Percentiles rank a stretch among this genome's conserved stretches.
These are phyloP conservation scores for Mycena capillaripes DNA, from an alignment of 768 basidiomycete genomes.

Conservation along the genomic window DNA sequence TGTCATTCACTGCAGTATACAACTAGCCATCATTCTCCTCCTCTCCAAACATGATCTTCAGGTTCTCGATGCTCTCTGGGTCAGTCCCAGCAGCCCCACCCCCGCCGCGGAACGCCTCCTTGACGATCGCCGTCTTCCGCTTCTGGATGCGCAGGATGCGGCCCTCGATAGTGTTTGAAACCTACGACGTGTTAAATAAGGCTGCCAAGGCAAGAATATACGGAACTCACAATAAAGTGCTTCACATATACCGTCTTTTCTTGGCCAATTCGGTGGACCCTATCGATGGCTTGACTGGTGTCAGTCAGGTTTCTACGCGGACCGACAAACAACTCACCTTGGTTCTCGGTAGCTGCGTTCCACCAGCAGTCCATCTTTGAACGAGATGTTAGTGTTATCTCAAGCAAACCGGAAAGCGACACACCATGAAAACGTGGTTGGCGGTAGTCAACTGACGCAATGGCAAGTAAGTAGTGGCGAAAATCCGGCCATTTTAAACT, in stretches of 20 bases:
- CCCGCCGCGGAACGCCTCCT: conserved; percentile 82
- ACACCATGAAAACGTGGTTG: conserved; percentile 89
- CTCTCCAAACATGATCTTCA: conserved; percentile 84
- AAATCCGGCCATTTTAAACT: conserved; percentile 35
- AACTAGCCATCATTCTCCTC: conserved; percentile 13
- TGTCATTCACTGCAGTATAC: too few relatives aligned
- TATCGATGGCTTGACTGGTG: conserved; percentile 74
- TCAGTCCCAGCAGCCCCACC: conserved; percentile 60
- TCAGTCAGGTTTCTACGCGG: background rate
- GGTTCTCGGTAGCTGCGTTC: conserved; percentile 87
- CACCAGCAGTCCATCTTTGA: conserved; percentile 93
- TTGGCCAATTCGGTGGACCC: conserved; percentile 89
- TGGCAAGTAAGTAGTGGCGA: background rate
- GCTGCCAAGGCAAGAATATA: background rate
- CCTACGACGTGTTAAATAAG: conserved; percentile 51
- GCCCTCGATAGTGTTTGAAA: conserved; percentile 82
- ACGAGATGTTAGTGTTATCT: conserved; percentile 14
- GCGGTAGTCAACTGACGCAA: conserved; percentile 76
- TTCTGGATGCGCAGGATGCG: conserved; percentile 87
- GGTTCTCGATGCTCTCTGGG: conserved; percentile 83
- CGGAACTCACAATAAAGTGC: conserved; percentile 79
- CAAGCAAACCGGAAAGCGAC: conserved; percentile 27
- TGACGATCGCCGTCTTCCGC: conserved; percentile 88
- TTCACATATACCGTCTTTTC: conserved; percentile 87
- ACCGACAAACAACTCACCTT: conserved; percentile 61